Evolutionary conservation across 768 basidiomycete genomes (phyloP).

Genomic region (Mycena capillaripes): DNA sequence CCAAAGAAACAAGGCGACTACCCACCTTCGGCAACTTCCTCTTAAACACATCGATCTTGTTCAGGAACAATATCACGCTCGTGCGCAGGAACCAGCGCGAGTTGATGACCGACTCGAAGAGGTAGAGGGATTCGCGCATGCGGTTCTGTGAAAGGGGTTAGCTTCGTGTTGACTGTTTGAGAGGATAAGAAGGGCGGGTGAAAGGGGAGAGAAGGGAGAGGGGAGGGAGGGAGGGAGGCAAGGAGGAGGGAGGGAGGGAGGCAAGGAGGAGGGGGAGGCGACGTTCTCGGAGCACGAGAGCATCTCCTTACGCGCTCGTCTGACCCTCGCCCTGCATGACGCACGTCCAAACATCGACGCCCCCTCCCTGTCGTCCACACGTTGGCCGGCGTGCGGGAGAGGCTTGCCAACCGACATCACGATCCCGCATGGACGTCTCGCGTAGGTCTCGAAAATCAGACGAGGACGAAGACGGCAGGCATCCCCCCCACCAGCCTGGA

Average conservation of each 20-base stretch:
- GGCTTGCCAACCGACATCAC: no score
- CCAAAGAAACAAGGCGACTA: background rate
- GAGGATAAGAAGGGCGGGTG: no score
- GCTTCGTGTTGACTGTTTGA: background rate
- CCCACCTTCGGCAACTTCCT: conserved; percentile 50
- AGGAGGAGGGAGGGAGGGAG: background rate
- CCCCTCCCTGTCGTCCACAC: no score
- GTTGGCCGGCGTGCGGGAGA: no score
- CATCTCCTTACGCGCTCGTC: no score
- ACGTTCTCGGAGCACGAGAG: no score
- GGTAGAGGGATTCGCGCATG: conserved; percentile 80
- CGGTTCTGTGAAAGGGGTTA: conserved; percentile 65
- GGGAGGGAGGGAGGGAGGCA: background rate
- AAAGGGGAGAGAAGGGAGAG: background rate
- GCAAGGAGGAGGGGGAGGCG: background rate
- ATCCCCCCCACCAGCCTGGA: no score
- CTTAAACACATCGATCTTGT: conserved; percentile 86
- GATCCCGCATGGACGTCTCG: no score
- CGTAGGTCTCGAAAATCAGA: no score
- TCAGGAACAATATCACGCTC: conserved; percentile 77
- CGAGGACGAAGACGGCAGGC: no score
- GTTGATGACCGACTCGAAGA: conserved; percentile 75
- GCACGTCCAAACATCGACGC: no score
- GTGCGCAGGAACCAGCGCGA: conserved; percentile 61
- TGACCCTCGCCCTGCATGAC: background rate